These are phyloP conservation scores for Leccinellum luteum DNA, from an alignment of 768 basidiomycete genomes.

Conservation along the genomic window DNA sequence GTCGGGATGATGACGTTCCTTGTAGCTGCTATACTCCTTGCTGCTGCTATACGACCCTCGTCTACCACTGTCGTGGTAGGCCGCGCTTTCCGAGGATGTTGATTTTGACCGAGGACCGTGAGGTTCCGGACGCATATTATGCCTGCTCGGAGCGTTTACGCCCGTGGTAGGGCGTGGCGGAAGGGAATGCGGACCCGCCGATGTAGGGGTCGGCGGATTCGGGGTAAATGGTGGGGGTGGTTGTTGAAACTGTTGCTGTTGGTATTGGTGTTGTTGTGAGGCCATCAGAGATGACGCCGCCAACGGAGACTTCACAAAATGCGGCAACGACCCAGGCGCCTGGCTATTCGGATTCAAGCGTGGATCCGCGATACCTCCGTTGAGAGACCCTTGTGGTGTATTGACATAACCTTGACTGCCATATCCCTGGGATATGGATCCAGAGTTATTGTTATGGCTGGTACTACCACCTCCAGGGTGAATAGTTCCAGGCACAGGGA, in stretches of 20 bases:
- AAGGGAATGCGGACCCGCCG: conserved; percentile 3
- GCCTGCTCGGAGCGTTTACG: background rate
- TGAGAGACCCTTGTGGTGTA: conserved; percentile 1
- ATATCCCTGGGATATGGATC: conserved; percentile 1
- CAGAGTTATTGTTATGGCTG: background rate
- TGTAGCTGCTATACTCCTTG: background rate
- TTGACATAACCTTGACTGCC: conserved; percentile 3
- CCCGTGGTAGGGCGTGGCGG: conserved; percentile 18
- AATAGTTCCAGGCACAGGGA: background rate
- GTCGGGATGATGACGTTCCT: conserved; percentile 17
- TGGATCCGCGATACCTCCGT: background rate
- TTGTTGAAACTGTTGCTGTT: background rate
- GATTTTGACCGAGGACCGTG: conserved; percentile 17
- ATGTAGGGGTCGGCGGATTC: background rate
- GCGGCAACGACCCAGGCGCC: background rate
- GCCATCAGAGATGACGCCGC: background rate
- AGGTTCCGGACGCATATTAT: conserved; percentile 18
- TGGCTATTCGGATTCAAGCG: conserved; percentile 5
- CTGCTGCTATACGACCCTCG: conserved; percentile 14
- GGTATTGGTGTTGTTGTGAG: background rate
- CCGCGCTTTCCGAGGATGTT: conserved; percentile 11
- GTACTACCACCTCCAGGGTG: background rate
- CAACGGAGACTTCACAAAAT: background rate
- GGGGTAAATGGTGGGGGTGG: background rate
- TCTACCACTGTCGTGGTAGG: conserved; percentile 13